Percentiles rank a stretch among this genome's conserved stretches.
Evolutionary conservation across 2,329 filamentous ascomycete genomes (phyloP).

Genomic region (Calonectria multiphialidica): DNA sequence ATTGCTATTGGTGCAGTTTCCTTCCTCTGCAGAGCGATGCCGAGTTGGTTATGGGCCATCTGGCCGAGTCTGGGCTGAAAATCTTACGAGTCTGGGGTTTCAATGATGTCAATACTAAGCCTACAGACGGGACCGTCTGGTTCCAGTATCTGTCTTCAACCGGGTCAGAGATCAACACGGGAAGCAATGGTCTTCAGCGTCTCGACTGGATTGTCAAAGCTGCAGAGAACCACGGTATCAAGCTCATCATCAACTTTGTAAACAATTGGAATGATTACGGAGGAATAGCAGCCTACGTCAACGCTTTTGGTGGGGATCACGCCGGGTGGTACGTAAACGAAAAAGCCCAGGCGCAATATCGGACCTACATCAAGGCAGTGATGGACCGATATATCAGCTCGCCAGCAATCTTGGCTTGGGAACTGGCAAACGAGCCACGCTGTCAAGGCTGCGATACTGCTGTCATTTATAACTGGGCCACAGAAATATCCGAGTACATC

Average conservation of each 20-base stretch:
- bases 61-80: conserved; percentile 64
- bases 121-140: conserved; percentile 51
- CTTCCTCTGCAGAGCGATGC: conserved; percentile 67
- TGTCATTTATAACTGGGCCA: conserved; percentile 65
- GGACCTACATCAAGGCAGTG: conserved; percentile 64
- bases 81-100: conserved; percentile 73
- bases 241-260: conserved; percentile 74
- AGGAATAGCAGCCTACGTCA: conserved; percentile 72
- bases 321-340: conserved; percentile 69
- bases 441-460: conserved; percentile 44
- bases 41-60: conserved; percentile 62
- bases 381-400: conserved; percentile 62
- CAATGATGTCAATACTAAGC: conserved; percentile 64
- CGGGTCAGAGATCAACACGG: conserved; percentile 71
- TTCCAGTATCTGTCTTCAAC: conserved; percentile 64
- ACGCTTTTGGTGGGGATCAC: conserved; percentile 66
- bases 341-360: conserved; percentile 67
- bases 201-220: conserved; percentile 73
- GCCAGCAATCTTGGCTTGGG: conserved; percentile 65
- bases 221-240: conserved; percentile 70
- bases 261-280: conserved; percentile 79
- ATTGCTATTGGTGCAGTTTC: conserved; percentile 69
- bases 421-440: conserved; percentile 61
- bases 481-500: conserved; percentile 64
- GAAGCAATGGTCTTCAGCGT: conserved; percentile 67